Evolutionary conservation across 257 asterid genomes (phyloP).

Genomic region (Solanum clarkiae): DNA sequence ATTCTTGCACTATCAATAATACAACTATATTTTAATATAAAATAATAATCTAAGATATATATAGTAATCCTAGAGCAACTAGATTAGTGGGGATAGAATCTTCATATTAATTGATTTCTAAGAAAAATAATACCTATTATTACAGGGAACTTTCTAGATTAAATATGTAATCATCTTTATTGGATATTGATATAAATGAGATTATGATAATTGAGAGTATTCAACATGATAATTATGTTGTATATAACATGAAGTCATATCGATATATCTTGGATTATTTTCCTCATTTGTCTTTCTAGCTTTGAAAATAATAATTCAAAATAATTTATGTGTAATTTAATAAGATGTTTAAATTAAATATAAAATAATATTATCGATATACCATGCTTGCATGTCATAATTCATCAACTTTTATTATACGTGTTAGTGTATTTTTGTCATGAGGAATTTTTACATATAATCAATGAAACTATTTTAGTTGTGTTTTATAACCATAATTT

Average conservation of each 20-base stretch:
- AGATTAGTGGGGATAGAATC: neutral
- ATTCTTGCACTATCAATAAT: neutral
- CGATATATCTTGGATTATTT: neutral
- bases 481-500: no score
- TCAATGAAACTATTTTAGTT: no score
- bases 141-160: neutral
- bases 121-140: neutral
- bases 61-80: neutral
- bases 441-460: no score
- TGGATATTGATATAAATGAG: neutral
- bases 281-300: neutral
- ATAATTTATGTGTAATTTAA: neutral
- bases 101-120: neutral
- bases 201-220: neutral
- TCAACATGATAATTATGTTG: neutral
- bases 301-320: neutral
- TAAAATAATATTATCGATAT: neutral
- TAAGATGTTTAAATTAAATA: neutral
- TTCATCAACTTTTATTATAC: no score
- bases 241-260: neutral
- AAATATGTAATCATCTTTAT: neutral
- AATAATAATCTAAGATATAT: neutral
- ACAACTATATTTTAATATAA: neutral
- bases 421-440: no score
- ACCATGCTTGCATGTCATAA: neutral